Evolutionary conservation across 2,329 filamentous ascomycete species (phyloP).

Genomic region (Cercospora sp.): DNA sequence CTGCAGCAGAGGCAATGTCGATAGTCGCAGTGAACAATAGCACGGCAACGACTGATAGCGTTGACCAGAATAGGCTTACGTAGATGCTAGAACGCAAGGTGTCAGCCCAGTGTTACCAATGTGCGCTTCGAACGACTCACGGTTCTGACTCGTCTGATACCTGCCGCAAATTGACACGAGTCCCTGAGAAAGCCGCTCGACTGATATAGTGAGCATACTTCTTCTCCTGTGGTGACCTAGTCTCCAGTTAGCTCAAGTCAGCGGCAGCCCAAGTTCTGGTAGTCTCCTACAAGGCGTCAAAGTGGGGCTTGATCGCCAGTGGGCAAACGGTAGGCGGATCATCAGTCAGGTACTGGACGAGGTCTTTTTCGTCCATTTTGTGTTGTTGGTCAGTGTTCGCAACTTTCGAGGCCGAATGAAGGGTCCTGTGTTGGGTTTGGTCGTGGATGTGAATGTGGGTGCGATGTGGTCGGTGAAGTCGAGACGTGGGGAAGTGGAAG

Average conservation of each 20-base stretch:
- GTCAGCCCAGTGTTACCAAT: neutral
- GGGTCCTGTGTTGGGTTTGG: neutral
- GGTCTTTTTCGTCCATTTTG: conserved; percentile 45
- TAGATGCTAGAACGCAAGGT: neutral
- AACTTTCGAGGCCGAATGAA: neutral
- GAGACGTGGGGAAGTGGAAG: neutral
- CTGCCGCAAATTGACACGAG: conserved; percentile 55
- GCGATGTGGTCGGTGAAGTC: neutral
- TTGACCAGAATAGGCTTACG: neutral
- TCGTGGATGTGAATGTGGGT: neutral
- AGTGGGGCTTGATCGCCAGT: conserved; percentile 89
- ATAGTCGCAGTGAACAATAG: neutral
- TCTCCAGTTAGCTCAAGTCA: neutral
- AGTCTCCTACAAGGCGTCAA: conserved; percentile 61
- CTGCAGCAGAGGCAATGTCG: neutral
- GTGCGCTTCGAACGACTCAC: neutral
- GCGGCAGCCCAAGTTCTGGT: neutral
- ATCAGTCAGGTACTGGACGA: conserved; percentile 81
- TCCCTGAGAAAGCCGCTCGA: conserved; percentile 54
- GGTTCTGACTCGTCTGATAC: conserved; percentile 52
- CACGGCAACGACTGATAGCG: neutral
- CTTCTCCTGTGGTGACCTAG: conserved; percentile 59
- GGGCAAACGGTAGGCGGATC: conserved; percentile 84
- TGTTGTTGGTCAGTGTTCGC: neutral
- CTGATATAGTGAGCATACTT: conserved; percentile 88